These are phyloP conservation scores for Patellifolia procumbens DNA, from an alignment of 179 eudicot genomes.

Conservation along the genomic window DNA sequence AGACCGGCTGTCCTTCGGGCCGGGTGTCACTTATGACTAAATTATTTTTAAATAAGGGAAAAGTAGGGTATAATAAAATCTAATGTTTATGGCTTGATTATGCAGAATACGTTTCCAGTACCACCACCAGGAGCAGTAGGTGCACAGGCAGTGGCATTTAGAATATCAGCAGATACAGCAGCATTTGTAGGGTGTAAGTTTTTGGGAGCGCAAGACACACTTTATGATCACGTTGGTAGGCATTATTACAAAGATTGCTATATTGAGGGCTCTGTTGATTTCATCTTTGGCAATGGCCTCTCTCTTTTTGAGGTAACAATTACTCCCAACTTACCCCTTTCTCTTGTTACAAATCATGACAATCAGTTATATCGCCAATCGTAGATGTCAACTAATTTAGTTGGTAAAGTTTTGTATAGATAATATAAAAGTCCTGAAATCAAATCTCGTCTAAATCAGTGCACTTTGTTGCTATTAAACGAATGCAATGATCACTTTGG, in stretches of 20 bases:
- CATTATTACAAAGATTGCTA: slow-evolving; percentile 95
- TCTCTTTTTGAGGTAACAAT: slow-evolving; percentile 77
- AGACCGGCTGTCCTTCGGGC: too few species aligned
- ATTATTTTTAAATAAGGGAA: too few species aligned
- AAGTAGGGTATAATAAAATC: too few species aligned
- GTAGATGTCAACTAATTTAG: too few species aligned
- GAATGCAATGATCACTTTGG: too few species aligned
- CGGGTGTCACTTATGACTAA: too few species aligned
- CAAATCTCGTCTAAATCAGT: too few species aligned
- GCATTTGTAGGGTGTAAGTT: slow-evolving; percentile 79
- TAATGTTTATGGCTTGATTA: too few species aligned
- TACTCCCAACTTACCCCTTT: background rate
- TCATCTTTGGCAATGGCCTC: slow-evolving; percentile 92
- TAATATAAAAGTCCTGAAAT: too few species aligned
- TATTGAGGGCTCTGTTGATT: slow-evolving; percentile 95
- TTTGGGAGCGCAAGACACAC: slow-evolving; percentile 92
- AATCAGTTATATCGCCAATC: too few species aligned
- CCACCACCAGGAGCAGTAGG: slow-evolving; percentile 78
- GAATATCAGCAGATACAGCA: slow-evolving; percentile 92
- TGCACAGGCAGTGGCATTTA: slow-evolving; percentile 84
- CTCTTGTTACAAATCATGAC: background rate
- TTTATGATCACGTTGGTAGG: slow-evolving; percentile 82
- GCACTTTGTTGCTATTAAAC: too few species aligned
- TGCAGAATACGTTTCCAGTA: slow-evolving; percentile 88
- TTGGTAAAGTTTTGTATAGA: too few species aligned